Conservation (phyloP, 176 grass and related monocot genomes). For the Carex parvula region DNA sequence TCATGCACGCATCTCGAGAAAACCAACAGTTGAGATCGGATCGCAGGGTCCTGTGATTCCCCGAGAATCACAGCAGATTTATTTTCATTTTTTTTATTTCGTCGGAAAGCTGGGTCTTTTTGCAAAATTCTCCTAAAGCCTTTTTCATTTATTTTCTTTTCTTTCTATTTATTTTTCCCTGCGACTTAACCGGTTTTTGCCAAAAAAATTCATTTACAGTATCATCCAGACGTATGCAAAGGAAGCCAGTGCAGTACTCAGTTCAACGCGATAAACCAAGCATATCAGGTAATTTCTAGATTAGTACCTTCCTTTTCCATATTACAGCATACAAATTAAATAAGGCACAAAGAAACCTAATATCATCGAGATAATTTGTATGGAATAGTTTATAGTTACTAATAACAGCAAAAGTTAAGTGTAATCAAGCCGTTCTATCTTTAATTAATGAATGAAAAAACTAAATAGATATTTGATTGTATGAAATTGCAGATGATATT, state of each 20-base stretch:
- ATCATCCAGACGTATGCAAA: slow-evolving; percentile 54
- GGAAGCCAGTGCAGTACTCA: slow-evolving; percentile 32
- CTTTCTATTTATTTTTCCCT: background rate
- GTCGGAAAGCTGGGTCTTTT: background rate
- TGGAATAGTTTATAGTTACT: background rate
- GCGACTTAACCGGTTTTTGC: background rate
- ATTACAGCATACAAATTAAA: background rate
- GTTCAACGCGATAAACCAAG: slow-evolving; percentile 41
- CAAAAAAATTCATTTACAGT: slow-evolving; percentile 11
- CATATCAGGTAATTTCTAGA: slow-evolving; percentile 40
- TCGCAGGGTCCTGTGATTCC: too few relatives aligned
- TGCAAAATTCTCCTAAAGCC: background rate
- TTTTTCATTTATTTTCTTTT: background rate
- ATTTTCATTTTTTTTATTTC: too few relatives aligned
- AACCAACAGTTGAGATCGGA: too few relatives aligned
- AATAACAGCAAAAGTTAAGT: background rate
- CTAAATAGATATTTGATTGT: background rate
- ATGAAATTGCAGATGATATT: slow-evolving; percentile 20
- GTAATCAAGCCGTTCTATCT: background rate
- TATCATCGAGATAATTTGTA: background rate
- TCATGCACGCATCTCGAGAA: too few relatives aligned
- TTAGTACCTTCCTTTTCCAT: background rate
- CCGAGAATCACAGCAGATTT: too few relatives aligned
- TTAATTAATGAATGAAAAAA: background rate
- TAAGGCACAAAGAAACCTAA: background rate